Evolutionary conservation across 139 green algal genomes (phyloP), one percentile per base, ranked within the genome.

Genomic region (Chlamydomonas eustigma): DNA sequence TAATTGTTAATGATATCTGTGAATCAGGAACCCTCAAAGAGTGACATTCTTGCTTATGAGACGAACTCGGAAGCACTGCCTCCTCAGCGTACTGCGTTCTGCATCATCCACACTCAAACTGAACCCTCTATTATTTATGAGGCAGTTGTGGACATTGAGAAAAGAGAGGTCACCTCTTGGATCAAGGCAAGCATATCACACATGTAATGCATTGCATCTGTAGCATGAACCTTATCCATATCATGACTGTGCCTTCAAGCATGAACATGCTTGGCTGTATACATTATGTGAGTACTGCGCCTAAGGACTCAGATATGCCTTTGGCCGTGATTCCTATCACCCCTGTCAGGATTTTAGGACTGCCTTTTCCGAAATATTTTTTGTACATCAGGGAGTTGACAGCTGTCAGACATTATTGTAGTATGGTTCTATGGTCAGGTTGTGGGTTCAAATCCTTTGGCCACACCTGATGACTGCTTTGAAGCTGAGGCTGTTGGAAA

Each of bases 381-480:
- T 22, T 58, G 22, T 12, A 12, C 44, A 58, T 58, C 44, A 58
- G 12, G 12, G 22, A 22, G 12, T 58, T 58, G 12, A 12, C 44
- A 12, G 12, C n/a, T n/a, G n/a, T n/a, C n/a, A n/a, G n/a, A 58
- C 12, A 12, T 58, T 18, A 58, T 58, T 28, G 44, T 28, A 58
- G 44, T 8, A 25, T 33, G 4, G 12, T 31, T 68, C 18, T 6
- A 6, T 68, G 12, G 4, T 8, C 52, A 68, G 52, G 52, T 68
- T 4, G 22, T 37, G 6, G 52, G 82, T 38, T 75, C 84, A 3
- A 44, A 85, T 5, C 71, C 85, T 28, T 72, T 90, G 51, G 78
- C 83, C 37, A 86, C 83, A 0, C 83, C 86, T 32, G 83, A 89
- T 33, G 86, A 90, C 70, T 88, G 81, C 81, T 39, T 85, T 18